Conservation (phyloP, 2,329 filamentous ascomycete species). For the Diplodia corticola region DNA sequence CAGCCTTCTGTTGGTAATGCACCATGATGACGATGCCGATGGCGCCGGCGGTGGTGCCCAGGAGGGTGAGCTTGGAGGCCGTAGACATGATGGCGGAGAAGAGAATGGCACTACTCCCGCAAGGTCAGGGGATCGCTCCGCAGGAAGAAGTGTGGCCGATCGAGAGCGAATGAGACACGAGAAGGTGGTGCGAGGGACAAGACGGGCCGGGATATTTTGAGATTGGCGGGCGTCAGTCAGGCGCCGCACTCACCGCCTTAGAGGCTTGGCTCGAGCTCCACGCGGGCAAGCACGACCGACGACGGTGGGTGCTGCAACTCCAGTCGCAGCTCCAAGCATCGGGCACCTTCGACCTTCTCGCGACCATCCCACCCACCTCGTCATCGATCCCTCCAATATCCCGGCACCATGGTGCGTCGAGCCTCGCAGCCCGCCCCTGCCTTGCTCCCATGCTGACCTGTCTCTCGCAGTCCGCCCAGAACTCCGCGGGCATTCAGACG, state of each 20-base stretch:
- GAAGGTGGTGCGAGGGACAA: conserved; percentile 5
- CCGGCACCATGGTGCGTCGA: conserved; percentile 22
- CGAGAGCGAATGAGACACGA: neutral
- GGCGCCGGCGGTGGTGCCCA: conserved; percentile 74
- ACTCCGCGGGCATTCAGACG: conserved; percentile 97
- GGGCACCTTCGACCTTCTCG: conserved; percentile 18
- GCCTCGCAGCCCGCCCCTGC: neutral
- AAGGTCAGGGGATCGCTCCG: neutral
- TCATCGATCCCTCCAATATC: neutral
- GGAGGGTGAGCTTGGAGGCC: conserved; percentile 82
- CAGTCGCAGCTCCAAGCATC: conserved; percentile 9
- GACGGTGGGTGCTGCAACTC: conserved; percentile 1
- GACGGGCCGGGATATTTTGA: neutral
- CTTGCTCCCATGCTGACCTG: conserved; percentile 30
- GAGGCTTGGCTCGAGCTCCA: conserved; percentile 23
- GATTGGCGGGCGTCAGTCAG: conserved; percentile 10
- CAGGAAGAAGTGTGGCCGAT: neutral
- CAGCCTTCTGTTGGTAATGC: conserved; percentile 82
- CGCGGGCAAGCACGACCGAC: conserved; percentile 14
- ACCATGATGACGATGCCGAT: conserved; percentile 78
- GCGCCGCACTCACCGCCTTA: conserved; percentile 14
- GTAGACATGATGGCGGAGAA: conserved; percentile 68
- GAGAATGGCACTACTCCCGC: neutral
- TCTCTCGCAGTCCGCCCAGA: conserved; percentile 80
- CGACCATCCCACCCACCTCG: conserved; percentile 7